A percentile compares a stretch with the other conserved stretches of the same genome.
Evolutionary conservation across 2,329 filamentous ascomycete species (phyloP).

Genomic region (Penicillium nordicum): DNA sequence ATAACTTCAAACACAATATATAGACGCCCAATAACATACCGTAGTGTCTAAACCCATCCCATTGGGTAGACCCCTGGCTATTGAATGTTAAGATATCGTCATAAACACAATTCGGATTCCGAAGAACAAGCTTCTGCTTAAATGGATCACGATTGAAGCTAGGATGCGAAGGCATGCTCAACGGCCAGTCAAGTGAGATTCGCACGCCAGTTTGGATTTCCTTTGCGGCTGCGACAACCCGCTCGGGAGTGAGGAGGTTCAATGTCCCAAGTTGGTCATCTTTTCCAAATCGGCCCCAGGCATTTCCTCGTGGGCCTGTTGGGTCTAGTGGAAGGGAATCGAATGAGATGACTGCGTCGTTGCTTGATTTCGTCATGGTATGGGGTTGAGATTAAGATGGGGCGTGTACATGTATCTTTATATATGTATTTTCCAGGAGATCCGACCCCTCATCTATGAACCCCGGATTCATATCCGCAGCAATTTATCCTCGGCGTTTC

Average conservation of each 20-base stretch:
- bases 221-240: conserved; percentile 41
- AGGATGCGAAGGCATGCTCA: conserved; percentile 23
- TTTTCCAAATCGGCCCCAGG: conserved; percentile 54
- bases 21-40: conserved; percentile 1
- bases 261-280: conserved; percentile 53
- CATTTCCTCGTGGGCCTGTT: conserved; percentile 50
- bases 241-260: conserved; percentile 50
- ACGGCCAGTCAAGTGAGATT: conserved; percentile 25
- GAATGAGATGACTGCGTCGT: conserved; percentile 5
- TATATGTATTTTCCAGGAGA: background rate
- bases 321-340: conserved; percentile 21
- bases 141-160: conserved; percentile 25
- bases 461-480: background rate
- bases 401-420: no score
- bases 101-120: conserved; percentile 19
- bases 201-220: conserved; percentile 41
- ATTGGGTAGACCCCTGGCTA: conserved; percentile 24
- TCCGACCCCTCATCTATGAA: background rate
- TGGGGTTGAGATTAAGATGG: background rate
- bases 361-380: background rate
- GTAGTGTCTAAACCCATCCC: conserved; percentile 28
- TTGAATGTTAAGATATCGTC: conserved; percentile 25
- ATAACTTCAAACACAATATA: background rate
- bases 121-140: conserved; percentile 21
- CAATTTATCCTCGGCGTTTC: no score